Base-by-base conservation (phyloP, 257 asterid species). In the Fraxinus americana region DNA sequence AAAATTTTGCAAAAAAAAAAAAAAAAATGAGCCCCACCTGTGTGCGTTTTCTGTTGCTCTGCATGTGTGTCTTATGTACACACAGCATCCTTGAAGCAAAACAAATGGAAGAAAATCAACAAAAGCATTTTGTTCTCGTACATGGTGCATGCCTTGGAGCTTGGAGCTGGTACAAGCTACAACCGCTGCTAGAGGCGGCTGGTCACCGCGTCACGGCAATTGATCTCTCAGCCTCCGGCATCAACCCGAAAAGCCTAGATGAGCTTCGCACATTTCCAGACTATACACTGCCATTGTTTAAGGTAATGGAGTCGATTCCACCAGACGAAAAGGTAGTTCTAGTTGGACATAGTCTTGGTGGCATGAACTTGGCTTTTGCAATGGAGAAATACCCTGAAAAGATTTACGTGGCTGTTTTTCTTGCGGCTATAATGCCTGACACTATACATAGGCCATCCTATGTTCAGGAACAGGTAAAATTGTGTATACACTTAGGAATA, bases 111-210 rank as follows among this genome's bases (percentile, higher is more conserved):
- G 36, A 2, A 38, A 32, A 38, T 30, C 29, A 68, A n/a, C 4
- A 11, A 21, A 73, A 48, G 34, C 83, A 80, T 43, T 75, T 80
- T 43, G 72, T 80, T 25, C 39, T 80, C 5, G 83, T 80, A 19
- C 83, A 80, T 57, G 83, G 83, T 75, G 54, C 41, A 4, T 63
- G 80, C 2, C 77, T 38, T 19, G 83, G 83, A 75, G 80, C 83
- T 2, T 80, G 83, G 83, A 25, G 67, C 27, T 80, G 83, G 83
- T 80, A 36, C 83, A 80, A 70, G 72, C 10, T 75, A 1, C 63
- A 75, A 48, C 61, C 80, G 19, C 48, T 70, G 41, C 77, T 70
- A 1, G 75, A 76, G 61, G 45, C 70, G 0, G 74, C 77, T 1
- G 78, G 81, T 16, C 78, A 70, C 41, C 36, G 19, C 21, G 81